These are phyloP conservation scores for Crinitomyces ghanaensis DNA, from an alignment of 805 yeast species.

Conservation along the genomic window DNA sequence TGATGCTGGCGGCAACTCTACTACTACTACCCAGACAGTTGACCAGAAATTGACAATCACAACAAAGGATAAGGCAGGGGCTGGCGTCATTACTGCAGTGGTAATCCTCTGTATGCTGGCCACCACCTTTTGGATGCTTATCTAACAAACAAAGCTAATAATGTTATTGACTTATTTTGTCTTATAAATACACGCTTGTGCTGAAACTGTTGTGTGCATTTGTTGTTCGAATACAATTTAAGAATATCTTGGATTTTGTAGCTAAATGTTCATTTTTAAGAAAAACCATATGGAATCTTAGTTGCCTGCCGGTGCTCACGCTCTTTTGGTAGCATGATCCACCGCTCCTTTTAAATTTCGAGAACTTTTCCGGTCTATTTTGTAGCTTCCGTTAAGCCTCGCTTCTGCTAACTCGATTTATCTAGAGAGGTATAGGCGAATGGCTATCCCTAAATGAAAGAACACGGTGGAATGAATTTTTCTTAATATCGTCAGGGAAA, in stretches of 20 bases:
- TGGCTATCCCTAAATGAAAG: too few species aligned
- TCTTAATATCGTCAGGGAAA: too few species aligned
- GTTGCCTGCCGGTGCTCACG: constrained; percentile 2
- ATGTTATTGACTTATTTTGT: constrained; percentile 1
- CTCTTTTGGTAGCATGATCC: too few species aligned
- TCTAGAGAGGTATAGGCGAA: too few species aligned
- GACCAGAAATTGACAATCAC: constrained; percentile 11
- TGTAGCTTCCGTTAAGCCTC: too few species aligned
- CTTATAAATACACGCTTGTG: too few species aligned
- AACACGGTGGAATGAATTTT: too few species aligned
- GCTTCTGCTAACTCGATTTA: too few species aligned
- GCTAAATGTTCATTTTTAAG: constrained; percentile 3
- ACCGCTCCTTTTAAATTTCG: too few species aligned
- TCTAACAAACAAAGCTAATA: constrained; percentile 27
- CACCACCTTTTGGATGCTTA: constrained; percentile 16
- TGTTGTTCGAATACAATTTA: background rate
- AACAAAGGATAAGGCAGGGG: constrained; percentile 17
- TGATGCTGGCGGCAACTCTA: constrained; percentile 52
- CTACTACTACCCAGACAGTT: constrained; percentile 15
- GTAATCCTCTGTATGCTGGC: constrained; percentile 11
- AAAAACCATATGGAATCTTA: background rate
- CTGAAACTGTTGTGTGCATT: background rate
- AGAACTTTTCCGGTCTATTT: too few species aligned
- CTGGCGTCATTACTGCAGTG: constrained; percentile 17
- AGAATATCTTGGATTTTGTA: background rate